Evolutionary conservation across 441 rosid species (phyloP), one percentile per base, ranked within the genome.

Genomic region (Aleurites moluccanus): DNA sequence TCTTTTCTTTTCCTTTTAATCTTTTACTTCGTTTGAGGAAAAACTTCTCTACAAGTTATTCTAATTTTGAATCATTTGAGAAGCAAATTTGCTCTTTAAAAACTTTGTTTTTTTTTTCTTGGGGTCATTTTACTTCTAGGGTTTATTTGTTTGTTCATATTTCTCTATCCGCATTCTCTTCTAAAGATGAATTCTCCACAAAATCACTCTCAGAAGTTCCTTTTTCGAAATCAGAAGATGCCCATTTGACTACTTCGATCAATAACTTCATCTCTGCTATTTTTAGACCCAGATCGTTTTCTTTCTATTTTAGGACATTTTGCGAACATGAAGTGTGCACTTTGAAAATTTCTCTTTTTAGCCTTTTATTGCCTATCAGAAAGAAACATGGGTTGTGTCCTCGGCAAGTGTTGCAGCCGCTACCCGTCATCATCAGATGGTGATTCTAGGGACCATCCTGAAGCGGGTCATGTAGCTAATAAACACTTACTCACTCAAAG

Each of bases 321-420:
- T 30, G 75, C 85, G 64, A 76, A 65, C 78, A 68, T 67, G 47
- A 60, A 28, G 50, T 45, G 72, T 73, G 68, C 75, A 20, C 38
- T 70, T 66, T 44, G 10, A 47, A 55, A 49, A 14, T 35, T 70
- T 42, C 25, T 53, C 65, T 64, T 66, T 64, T 69, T 42, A 57
- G 52, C 69, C 52, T 35, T 44, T 25, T 75, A 55, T 73, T 64
- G 10, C 60, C 33, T 44, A 30, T 59, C 64, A 40, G 45, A 68
- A 64, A 40, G 52, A 64, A 64, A 76, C 73, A 95, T 93, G 98
- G 99, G 98, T 62, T 91, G 97, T 86, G 91, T 88, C 69, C 91
- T 89, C 52, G 86, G 98, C 69, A 93, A 90, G 88, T 91, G 92
- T 75, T 89, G 95, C 74, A 71, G 89, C 45, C 85, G 88, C 16